Evolutionary conservation across 2,329 filamentous ascomycete species (phyloP), one percentile per base, ranked within the genome.

Genomic region (Periconia sp.): DNA sequence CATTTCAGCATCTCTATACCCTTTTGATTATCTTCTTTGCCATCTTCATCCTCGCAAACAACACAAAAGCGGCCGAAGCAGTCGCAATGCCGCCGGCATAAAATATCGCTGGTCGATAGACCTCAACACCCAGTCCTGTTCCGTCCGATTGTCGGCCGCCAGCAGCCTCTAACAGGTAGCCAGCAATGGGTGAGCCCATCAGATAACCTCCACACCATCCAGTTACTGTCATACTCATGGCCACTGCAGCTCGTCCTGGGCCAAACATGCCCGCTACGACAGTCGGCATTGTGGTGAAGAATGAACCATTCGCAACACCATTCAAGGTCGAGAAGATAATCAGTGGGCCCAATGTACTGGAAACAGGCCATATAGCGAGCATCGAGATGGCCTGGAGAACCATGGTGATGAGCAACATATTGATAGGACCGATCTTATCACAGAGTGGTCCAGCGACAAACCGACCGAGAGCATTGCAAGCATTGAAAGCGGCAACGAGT

Each of bases 361-460:
- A 62, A 0, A 63, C 55, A 6, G 61, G 60, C 63, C 63, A 66
- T 10, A 65, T 65, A 0, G 60, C 63, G 4, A 65, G 40, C 61
- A 67, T 65, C 19, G 53, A 60, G 2, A 49, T 35, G 0, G 59
- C 57, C 24, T 67, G 61, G 21, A 65, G 21, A 0, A 52, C 19
- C 54, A 60, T 63, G 2, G 57, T 54, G 24, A 63, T 44, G 9
- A 63, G 50, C 21, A 66, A 57, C 36, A 53, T 68, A 30, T 68
- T 68, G n/a, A 65, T 48, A 12, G 62, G 57, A 0, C 66, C 65
- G 15, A 67, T 46, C 18, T 53, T 53, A 38, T 68, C 63, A 45
- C 63, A 63, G 4, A 61, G 24, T 1, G 56, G 54, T 3, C 63
- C 61, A 10, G 55, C 56, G 1, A 58, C 19, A 13, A 68, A 61